Conservation (phyloP, 2,329 filamentous ascomycete species). For the Colletotrichum tofieldiae region DNA sequence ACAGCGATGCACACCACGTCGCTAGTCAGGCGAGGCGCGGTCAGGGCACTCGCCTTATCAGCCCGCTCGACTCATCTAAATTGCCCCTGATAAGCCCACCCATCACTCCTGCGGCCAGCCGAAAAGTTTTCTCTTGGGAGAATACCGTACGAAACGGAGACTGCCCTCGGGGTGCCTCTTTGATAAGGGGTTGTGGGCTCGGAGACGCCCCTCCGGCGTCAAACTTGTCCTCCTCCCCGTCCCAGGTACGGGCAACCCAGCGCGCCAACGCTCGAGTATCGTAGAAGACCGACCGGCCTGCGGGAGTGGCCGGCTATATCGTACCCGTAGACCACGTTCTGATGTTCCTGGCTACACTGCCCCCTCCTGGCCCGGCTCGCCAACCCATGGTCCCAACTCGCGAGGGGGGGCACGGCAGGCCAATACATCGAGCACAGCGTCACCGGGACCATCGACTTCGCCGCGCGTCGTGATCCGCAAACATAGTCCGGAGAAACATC, state of each 20-base stretch:
- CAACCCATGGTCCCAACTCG: neutral
- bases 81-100: slow-evolving; percentile 6
- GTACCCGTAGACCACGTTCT: neutral
- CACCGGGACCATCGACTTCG: neutral
- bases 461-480: neutral
- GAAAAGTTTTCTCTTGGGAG: neutral
- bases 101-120: neutral
- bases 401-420: neutral
- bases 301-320: neutral
- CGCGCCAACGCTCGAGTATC: neutral
- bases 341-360: neutral
- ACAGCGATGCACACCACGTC: neutral
- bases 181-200: neutral
- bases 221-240: neutral
- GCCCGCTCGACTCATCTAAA: slow-evolving; percentile 10
- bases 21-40: neutral
- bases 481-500: neutral
- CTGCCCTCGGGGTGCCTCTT: neutral
- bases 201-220: neutral
- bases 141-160: too few relatives aligned
- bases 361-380: neutral
- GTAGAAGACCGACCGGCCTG: neutral
- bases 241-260: neutral
- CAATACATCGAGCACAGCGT: neutral
- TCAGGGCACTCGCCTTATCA: neutral